phyloP scores from a whole-genome alignment of 2,329 filamentous ascomycete genomes.

The Colletotrichum tropicale region DNA sequence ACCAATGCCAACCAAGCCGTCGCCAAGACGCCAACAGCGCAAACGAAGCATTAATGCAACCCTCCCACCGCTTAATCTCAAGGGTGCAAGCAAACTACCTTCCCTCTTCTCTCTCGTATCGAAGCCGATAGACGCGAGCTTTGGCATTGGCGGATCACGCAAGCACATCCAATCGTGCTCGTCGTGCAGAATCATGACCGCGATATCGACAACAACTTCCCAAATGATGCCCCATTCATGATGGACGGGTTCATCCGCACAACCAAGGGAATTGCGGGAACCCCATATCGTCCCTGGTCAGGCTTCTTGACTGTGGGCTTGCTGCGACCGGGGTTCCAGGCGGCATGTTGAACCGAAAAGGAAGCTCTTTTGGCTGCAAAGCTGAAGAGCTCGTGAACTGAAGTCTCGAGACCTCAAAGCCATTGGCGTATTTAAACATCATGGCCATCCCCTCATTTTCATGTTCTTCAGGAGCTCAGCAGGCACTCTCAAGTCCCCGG shows the following conservation, averaged over 20 bases:
- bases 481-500: background rate
- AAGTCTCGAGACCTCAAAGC: background rate
- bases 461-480: background rate
- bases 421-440: background rate
- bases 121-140: background rate
- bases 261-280: background rate
- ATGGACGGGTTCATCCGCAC: background rate
- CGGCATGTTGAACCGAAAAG: background rate
- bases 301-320: background rate
- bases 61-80: background rate
- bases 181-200: background rate
- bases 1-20: background rate
- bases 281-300: background rate
- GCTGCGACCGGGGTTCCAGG: background rate
- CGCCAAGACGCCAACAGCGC: conserved; percentile 13
- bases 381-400: background rate
- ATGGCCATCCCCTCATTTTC: background rate
- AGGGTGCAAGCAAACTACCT: conserved; percentile 4
- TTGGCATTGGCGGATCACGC: background rate
- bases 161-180: background rate
- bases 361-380: background rate
- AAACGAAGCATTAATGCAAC: conserved; percentile 2
- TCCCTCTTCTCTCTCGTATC: conserved; percentile 3
- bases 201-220: background rate
- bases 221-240: background rate